Conservation (phyloP, 1,284 basidiomycete genomes). For the Waitea zeae region DNA sequence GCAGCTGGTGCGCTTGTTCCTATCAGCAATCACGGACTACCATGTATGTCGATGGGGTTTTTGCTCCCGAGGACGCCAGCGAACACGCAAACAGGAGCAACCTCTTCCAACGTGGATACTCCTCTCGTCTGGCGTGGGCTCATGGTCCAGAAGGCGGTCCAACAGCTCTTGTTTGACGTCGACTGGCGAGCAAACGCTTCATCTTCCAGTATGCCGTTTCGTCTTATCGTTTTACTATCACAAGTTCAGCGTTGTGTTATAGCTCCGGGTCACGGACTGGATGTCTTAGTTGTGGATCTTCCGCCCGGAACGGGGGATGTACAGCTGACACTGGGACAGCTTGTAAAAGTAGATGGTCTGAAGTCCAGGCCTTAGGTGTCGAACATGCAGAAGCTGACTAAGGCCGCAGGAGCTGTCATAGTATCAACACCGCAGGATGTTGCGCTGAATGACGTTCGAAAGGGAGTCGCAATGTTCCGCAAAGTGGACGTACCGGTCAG, state of each 20-base stretch:
- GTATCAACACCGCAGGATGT: conserved; percentile 96
- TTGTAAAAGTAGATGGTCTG: conserved; percentile 76
- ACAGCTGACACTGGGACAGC: conserved; percentile 81
- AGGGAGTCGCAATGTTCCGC: conserved; percentile 87
- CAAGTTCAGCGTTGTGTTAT: conserved; percentile 11
- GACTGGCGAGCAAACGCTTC: conserved; percentile 55
- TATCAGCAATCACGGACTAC: conserved; percentile 76
- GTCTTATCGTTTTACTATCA: neutral
- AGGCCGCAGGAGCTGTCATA: conserved; percentile 59
- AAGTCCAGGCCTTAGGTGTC: neutral
- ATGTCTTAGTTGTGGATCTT: conserved; percentile 90
- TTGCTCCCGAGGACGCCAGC: conserved; percentile 30
- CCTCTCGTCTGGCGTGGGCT: conserved; percentile 92
- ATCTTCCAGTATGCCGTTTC: neutral
- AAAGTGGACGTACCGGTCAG: conserved; percentile 80
- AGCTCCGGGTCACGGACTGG: conserved; percentile 32
- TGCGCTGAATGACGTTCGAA: conserved; percentile 81
- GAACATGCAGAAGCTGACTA: neutral
- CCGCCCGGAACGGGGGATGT: conserved; percentile 97
- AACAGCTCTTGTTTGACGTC: conserved; percentile 92
- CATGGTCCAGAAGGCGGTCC: conserved; percentile 98
- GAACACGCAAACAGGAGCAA: neutral
- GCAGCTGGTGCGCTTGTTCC: conserved; percentile 71
- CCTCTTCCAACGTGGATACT: conserved; percentile 30
- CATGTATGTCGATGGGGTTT: conserved; percentile 97